Conservation (phyloP, 345 rosid species). For the Gossypium arboreum region DNA sequence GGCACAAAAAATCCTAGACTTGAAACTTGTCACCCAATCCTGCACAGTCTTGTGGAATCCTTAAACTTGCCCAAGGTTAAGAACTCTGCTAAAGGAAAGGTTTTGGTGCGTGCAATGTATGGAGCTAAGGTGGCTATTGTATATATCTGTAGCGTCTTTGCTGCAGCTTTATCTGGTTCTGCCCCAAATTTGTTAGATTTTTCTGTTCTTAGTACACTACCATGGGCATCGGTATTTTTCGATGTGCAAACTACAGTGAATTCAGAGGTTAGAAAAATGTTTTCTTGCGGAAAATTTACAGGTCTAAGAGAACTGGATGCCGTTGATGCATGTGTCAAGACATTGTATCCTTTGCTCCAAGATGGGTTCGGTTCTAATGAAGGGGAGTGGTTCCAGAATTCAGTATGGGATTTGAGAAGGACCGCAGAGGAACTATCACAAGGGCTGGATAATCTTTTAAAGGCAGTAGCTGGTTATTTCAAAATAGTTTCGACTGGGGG, state of each 20-base stretch:
- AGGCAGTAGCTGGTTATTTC: conserved; percentile 74
- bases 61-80: conserved; percentile 74
- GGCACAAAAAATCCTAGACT: conserved; percentile 58
- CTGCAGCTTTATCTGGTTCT: conserved; percentile 73
- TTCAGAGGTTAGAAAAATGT: conserved; percentile 40
- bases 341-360: conserved; percentile 62
- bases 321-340: conserved; percentile 56
- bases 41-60: conserved; percentile 52
- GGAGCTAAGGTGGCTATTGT: conserved; percentile 80
- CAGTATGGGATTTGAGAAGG: conserved; percentile 35
- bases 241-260: conserved; percentile 54
- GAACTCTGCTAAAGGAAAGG: conserved; percentile 84
- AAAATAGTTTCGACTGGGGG: conserved; percentile 69
- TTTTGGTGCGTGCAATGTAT: conserved; percentile 80
- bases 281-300: conserved; percentile 34
- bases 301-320: conserved; percentile 60
- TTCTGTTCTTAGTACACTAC: conserved; percentile 38
- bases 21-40: conserved; percentile 51
- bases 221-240: conserved; percentile 57
- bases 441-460: conserved; percentile 63
- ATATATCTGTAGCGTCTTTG: conserved; percentile 67
- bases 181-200: conserved; percentile 48
- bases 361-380: conserved; percentile 39
- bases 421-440: conserved; percentile 50
- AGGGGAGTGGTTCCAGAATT: conserved; percentile 31